Evolutionary conservation across 305 asterid species (phyloP), one percentile per base, ranked within the genome.

Genomic region (Caryopteris hybrid): DNA sequence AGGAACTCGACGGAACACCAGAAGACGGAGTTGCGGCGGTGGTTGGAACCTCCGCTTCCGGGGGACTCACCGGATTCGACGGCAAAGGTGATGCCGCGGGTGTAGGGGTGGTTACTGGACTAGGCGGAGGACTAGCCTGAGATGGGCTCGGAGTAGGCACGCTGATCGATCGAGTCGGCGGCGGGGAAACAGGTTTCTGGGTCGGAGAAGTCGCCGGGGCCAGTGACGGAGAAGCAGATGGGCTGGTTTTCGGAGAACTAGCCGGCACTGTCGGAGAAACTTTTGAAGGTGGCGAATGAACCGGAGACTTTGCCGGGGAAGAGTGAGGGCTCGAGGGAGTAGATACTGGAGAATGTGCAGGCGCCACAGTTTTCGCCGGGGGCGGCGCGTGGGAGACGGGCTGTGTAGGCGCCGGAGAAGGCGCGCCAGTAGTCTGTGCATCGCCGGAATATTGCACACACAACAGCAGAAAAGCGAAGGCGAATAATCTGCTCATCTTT

Each of bases 281-380:
- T 47, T 54, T 64, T 13, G 78, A 60, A 73, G 81, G 61, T 11
- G 86, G 80, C 8, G 84, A 59, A 64, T 61, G 29, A 6, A 71
- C 74, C 42, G 92, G 90, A 55, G 95, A 63, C 73, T 73, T 80
- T 11, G 72, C 34, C 42, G 91, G 91, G 67, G 88, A 66, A 60
- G 74, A 11, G 57, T 54, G 79, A 66, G 83, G 78, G 48, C 80
- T 83, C n/a, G n/a, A n/a, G n/a, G n/a, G n/a, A n/a, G n/a, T n/a
- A 71, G 66, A 20, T 2, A 31, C 39, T 9, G 78, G 83, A 29
- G 82, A 59, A 74, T 43, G 38, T 6, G 74, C 74, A 46, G 87
- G 86, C n/a, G n/a, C n/a, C n/a, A n/a, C n/a, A 22, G 81, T 9
- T 33, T 57, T 55, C 2, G 55, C 17, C 7, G 76, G 79, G 6